Evolutionary conservation across 768 basidiomycete genomes (phyloP).

Genomic region (Lentinula sp.): DNA sequence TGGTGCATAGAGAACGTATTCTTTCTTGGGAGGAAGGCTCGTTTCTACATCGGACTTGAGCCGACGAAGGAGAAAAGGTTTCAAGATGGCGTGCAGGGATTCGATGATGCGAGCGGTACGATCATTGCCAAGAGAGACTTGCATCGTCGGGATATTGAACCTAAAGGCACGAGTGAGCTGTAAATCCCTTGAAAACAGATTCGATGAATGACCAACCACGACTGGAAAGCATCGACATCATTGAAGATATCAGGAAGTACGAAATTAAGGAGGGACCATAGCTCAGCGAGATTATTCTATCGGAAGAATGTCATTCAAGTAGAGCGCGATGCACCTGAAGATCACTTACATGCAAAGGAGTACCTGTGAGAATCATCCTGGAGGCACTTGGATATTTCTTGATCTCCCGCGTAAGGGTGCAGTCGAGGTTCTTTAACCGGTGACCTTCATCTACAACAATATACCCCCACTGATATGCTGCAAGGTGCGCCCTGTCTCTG

Average conservation of each 20-base stretch:
- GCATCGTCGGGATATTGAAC: slow-evolving; percentile 68
- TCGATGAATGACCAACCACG: slow-evolving; percentile 49
- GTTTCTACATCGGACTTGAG: slow-evolving; percentile 85
- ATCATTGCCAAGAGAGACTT: slow-evolving; percentile 46
- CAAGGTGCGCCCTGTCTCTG: slow-evolving; percentile 60
- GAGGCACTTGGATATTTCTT: slow-evolving; percentile 82
- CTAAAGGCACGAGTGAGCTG: slow-evolving; percentile 24
- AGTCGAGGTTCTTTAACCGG: slow-evolving; percentile 90
- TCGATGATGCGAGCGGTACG: slow-evolving; percentile 65
- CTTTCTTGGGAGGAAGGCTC: slow-evolving; percentile 84
- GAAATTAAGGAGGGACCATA: slow-evolving; percentile 95
- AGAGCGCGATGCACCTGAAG: neutral
- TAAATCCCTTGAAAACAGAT: slow-evolving; percentile 19
- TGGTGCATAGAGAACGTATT: slow-evolving; percentile 91
- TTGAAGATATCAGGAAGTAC: slow-evolving; percentile 92
- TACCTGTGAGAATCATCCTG: slow-evolving; percentile 92
- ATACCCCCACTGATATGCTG: slow-evolving; percentile 74
- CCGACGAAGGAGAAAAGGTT: slow-evolving; percentile 90
- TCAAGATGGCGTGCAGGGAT: slow-evolving; percentile 83
- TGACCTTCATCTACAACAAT: slow-evolving; percentile 98
- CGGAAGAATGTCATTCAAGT: neutral
- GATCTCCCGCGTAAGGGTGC: slow-evolving; percentile 85
- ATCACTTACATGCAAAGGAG: slow-evolving; percentile 79
- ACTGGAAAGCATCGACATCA: slow-evolving; percentile 84
- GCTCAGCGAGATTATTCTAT: slow-evolving; percentile 93